Evolutionary conservation across 2,329 filamentous ascomycete genomes (phyloP), one percentile per base, ranked within the genome.

Genomic region (Exophiala aquamarina): DNA sequence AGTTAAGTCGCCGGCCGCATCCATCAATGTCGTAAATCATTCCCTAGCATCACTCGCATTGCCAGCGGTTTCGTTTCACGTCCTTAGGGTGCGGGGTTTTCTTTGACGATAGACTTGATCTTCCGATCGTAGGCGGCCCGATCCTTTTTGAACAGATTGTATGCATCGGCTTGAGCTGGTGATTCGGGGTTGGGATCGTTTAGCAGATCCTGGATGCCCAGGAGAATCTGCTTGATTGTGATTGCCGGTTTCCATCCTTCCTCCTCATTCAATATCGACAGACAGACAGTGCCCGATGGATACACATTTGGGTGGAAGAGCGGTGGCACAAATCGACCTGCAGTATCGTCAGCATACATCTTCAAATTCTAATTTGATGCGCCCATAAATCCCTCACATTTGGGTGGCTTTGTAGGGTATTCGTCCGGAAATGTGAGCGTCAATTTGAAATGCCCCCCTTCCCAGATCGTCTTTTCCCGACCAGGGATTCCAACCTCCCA

Each of bases 281-380:
- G 79, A 66, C 93, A 98, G 53, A 98, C 93, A 38, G 93, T 98
- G 58, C 93, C 94, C 1, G 92, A 97, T 0, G 93, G 93, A 67
- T 98, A 98, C 59, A 98, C 93, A 68, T 98, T 98, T 0, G 93
- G 93, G 65, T 98, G 93, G 74, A 98, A 98, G 32, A 98, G 82
- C 17, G 93, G 92, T 10, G 93, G 93, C 0, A 86, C 82, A 65
- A 98, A 98, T 79, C 95, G 96, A 83, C 91, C 91, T 95, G 59
- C 13, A 36, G 18, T 34, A 46, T 44, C 17, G 53, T 55, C 45
- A 55, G 58, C 50, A 59, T 47, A 33, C 37, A 26, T 36, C 20
- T 33, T 23, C 29, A 28, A 28, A 14, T 14, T 14, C n/a, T 5
- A 14, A 7, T 18, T 14, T 14, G 13, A 34, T 18, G 13, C 6